These are phyloP conservation scores for Fonsecaea nubica DNA, from an alignment of 2,329 filamentous ascomycete genomes.

Conservation along the genomic window DNA sequence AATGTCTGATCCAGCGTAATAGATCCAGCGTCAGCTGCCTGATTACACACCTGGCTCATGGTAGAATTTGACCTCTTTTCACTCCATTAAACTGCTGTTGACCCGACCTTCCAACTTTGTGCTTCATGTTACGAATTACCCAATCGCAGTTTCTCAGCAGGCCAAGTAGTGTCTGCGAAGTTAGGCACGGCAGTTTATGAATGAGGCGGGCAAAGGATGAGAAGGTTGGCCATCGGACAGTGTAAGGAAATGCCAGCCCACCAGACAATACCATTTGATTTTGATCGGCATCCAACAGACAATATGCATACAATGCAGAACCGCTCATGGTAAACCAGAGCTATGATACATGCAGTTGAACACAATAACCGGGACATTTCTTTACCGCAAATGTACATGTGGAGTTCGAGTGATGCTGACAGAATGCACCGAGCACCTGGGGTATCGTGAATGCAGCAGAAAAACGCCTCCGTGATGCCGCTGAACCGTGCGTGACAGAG, in stretches of 20 bases:
- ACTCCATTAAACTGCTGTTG: background rate
- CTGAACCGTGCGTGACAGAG: constrained; percentile 25
- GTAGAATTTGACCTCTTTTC: background rate
- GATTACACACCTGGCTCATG: background rate
- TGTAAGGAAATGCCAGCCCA: background rate
- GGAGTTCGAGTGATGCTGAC: constrained; percentile 27
- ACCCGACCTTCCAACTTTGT: background rate
- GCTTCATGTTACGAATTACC: background rate
- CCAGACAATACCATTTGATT: constrained; percentile 9
- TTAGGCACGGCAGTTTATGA: background rate
- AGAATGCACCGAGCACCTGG: constrained; percentile 26
- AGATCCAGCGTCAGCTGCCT: background rate
- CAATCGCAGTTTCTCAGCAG: background rate
- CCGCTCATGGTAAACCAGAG: constrained; percentile 7
- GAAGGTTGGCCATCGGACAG: background rate
- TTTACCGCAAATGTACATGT: constrained; percentile 17
- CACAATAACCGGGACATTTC: background rate
- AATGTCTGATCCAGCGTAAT: background rate
- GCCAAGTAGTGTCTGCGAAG: background rate
- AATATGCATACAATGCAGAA: constrained; percentile 18
- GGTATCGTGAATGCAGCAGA: constrained; percentile 31
- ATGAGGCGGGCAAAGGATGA: background rate
- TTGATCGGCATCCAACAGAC: constrained; percentile 12
- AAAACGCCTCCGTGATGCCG: constrained; percentile 32
- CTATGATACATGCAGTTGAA: constrained; percentile 7